Base-by-base conservation (phyloP, 805 yeast species). In the Cyberlindnera petersonii region DNA sequence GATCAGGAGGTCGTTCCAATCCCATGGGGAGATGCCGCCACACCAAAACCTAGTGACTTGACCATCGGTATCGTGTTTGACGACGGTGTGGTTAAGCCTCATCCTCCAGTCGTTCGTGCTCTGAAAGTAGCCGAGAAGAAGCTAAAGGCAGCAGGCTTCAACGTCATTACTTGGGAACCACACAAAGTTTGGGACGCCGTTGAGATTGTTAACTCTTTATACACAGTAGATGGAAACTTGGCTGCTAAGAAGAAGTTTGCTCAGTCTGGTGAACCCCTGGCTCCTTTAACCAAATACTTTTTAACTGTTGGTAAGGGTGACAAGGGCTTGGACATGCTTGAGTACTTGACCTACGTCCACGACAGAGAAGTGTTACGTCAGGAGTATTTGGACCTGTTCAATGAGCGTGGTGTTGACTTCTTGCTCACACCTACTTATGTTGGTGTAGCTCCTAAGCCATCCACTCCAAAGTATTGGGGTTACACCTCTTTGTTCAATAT, bases 401-500 rank as follows among this genome's bases (percentile, higher is more conserved):
- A 72, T 42, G 59, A 70, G 17, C 67, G 76, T 52, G 68, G 70
- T 34, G 69, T 82, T 34, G 89, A 84, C 55, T 75, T 80, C 54
- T 69, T 84, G 43, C 59, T 84, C 27, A 70, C 82, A 36, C 89
- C 91, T 40, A 72, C 78, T 8, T 77, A 79, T 59, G 74, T 72
- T 42, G 81, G 82, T 44, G 80, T 79, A 33, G 86, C 93, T n/a
- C 85, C 87, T 24, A 71, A 71, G 38, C 75, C 82, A 15, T 75
- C 72, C 31, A 68, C 72, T 35, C 71, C 82, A 7, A 74, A 73
- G 56, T 82, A 81, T 60, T 85, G 93, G 89, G 83, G 88, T 4
- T 85, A 85, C 66, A 82, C 91, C 6, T 64, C 87, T 3, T 68
- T 82, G 47, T 85, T 77, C 74, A 84, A 84, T 60, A 54, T 83